Evolutionary conservation across 2,329 filamentous ascomycete species (phyloP), one percentile per base, ranked within the genome.

Genomic region (Cladobotryum protrusum): DNA sequence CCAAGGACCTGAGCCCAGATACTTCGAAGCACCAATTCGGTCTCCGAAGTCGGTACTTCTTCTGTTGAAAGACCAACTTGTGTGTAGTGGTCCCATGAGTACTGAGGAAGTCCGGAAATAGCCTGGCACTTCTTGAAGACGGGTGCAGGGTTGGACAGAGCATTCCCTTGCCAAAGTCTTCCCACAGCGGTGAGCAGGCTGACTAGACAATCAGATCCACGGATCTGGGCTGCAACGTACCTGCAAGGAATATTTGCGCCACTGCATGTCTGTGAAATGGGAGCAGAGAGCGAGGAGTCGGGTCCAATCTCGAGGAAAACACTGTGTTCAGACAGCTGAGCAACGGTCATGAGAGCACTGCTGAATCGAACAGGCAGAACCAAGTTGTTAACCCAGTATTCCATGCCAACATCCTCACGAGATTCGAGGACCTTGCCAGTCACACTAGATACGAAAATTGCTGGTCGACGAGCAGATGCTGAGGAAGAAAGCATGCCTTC

Each of bases 361-460:
- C 24, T 29, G 24, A 29, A 29, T 29, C 24, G 24, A 29, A 29
- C 24, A 8, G 24, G 24, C 3, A 8, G 11, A 6, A 29, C 24
- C 24, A 29, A 9, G 24, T 29, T 29, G 4, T 29, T 29, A 14
- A 52, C 39, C 49, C 49, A 52, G 15, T 54, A 54, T 2, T 41
- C 42, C n/a, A 45, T 33, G 18, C 40, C 40, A 17, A 45, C 34
- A 34, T 56, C 29, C 2, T 42, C 29, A 32, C 37, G 32, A 13
- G 47, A 20, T n/a, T 48, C 18, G 3, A 48, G 35, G 15, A 52
- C 35, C 29, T 45, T 52, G 17, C 44, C 49, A 20, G 40, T 52
- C 15, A 52, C 49, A 29, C 40, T 52, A 8, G 49, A 52, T 9
- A 52, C 14, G n/a, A 52, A 52, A 29, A 43, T 18, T 3, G 34